Conservation (phyloP, 768 basidiomycete species). For the Rhodotorula graminis region DNA sequence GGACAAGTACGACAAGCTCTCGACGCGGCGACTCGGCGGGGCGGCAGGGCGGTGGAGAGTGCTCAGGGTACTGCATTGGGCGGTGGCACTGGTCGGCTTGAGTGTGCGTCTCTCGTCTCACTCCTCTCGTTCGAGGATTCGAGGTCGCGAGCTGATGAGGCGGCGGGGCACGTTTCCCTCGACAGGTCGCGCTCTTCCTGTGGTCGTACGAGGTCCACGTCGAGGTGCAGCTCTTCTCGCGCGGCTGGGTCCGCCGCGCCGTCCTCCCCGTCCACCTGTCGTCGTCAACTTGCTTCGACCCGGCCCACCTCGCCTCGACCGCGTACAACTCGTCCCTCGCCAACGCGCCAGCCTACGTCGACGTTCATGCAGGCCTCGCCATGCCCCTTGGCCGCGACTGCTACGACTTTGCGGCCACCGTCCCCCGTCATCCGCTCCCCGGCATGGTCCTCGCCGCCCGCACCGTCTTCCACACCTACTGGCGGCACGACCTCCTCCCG, state of each 20-base stretch:
- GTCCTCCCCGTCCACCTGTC: constrained; percentile 64
- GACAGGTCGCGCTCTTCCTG: constrained; percentile 55
- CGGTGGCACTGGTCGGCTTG: neutral
- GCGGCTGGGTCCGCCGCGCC: constrained; percentile 68
- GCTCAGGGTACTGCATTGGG: neutral
- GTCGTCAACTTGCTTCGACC: constrained; percentile 66
- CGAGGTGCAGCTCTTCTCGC: constrained; percentile 72
- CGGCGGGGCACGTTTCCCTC: neutral
- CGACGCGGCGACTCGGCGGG: neutral
- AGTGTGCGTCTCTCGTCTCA: neutral
- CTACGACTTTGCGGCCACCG: constrained; percentile 84
- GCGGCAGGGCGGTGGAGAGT: neutral
- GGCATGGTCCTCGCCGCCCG: constrained; percentile 39
- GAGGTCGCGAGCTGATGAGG: neutral
- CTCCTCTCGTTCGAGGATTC: neutral
- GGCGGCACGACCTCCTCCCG: constrained; percentile 79
- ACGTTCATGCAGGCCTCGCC: constrained; percentile 73
- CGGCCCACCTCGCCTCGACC: constrained; percentile 54
- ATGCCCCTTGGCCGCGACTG: constrained; percentile 80
- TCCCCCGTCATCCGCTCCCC: constrained; percentile 50
- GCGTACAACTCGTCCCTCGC: constrained; percentile 63
- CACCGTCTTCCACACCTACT: constrained; percentile 82
- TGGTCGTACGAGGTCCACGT: constrained; percentile 65
- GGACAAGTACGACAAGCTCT: constrained; percentile 3
- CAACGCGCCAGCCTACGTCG: constrained; percentile 59